Evolutionary conservation across 257 asterid species (phyloP), one percentile per base, ranked within the genome.

Genomic region (Eucommia ulmoides): DNA sequence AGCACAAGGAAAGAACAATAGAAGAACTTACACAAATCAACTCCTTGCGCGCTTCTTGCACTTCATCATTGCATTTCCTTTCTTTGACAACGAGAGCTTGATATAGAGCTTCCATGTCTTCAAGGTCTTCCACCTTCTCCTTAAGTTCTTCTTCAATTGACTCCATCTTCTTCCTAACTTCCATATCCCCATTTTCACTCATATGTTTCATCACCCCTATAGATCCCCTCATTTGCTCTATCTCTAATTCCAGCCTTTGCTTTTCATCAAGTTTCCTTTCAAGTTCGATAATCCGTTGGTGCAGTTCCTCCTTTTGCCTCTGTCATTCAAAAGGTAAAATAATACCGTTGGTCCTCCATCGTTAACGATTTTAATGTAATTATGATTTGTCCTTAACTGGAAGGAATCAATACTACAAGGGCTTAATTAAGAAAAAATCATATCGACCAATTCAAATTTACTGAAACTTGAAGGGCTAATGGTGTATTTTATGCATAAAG

Each of bases 1-100:
- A 29, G 26, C 24, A 24, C 24, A 50, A 59, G 56, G 50, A 11
- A 68, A 45, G 41, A 22, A 3, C 18, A 23, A 20, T 16, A 9
- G 49, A 60, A 54, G n/a, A 33, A 60, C 83, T 75, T 67, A 86
- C 96, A 21, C 47, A 26, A 19, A 77, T 50, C 10, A 86, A 55
- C 63, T 72, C 82, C 67, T 75, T 80, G 51, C 86, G 85, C 24
- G 89, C 94, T 22, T 75, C 93, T 47, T 79, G 84, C 65, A 82
- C 55, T 64, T 86, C 93, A 22, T 77, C 89, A 52, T 80, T 80
- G 51, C 74, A 62, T 41, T 52, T 64, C 50, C 84, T 65, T 69
- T 80, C 83, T 75, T 74, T 80, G 63, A 71, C 25, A 50, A 78
- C 65, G 25, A 86, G 80, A 48, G 71, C 23, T 62, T 75, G 79